phyloP scores from a whole-genome alignment of 1,139 yeast genomes.

The Zhuliangozyma blackwelliae region DNA sequence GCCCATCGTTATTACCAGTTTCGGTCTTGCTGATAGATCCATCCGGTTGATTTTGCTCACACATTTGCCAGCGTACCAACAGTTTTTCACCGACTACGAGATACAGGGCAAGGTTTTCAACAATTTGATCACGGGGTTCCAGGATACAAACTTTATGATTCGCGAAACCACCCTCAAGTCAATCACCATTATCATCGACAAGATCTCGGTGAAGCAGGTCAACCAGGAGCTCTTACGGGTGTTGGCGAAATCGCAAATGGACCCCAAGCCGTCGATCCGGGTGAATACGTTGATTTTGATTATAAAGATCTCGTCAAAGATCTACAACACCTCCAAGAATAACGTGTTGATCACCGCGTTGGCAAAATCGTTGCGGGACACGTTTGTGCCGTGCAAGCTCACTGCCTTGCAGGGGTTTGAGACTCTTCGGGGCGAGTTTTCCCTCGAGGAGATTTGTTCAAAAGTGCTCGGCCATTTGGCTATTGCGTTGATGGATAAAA shows the following conservation, averaged over 20 bases:
- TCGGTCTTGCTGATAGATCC: constrained; percentile 68
- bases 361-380: constrained; percentile 76
- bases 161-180: constrained; percentile 80
- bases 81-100: constrained; percentile 51
- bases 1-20: constrained; percentile 63
- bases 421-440: constrained; percentile 58
- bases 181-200: constrained; percentile 58
- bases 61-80: constrained; percentile 54
- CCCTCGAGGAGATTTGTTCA: constrained; percentile 73
- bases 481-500: constrained; percentile 74
- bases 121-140: constrained; percentile 69
- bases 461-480: constrained; percentile 85
- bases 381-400: constrained; percentile 70
- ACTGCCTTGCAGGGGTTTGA: constrained; percentile 77
- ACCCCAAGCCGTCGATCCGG: constrained; percentile 76
- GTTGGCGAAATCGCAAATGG: constrained; percentile 85
- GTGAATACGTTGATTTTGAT: constrained; percentile 80
- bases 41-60: constrained; percentile 67
- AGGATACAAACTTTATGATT: constrained; percentile 76
- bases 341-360: constrained; percentile 85
- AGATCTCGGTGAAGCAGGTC: constrained; percentile 72
- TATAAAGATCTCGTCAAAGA: constrained; percentile 61
- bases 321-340: constrained; percentile 57
- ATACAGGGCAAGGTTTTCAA: constrained; percentile 70
- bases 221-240: constrained; percentile 81